Base-by-base conservation (phyloP, 345 rosid species). In the Zanthoxylum bungeanum region DNA sequence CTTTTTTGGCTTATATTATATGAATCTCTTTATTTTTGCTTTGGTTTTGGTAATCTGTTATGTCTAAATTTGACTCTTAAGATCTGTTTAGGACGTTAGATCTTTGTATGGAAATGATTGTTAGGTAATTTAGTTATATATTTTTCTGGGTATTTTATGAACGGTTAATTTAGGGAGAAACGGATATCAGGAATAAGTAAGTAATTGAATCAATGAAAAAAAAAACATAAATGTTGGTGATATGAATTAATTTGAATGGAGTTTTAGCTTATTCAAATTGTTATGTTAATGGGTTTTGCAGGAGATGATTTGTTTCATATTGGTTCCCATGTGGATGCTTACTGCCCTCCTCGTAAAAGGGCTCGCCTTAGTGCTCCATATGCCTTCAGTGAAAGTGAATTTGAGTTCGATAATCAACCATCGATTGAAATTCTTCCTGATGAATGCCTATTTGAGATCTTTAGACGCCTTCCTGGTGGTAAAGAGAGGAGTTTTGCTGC, bases 381-480 rank as follows among this genome's bases (percentile, higher is more conserved):
- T 70, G 25, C 55, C 12, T 59, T 72, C 59, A 70, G 75, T 31
- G 71, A 74, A 21, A 42, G 66, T 1, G 66, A 77, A 52, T 53
- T 77, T 60, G 85, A 73, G 56, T 81, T 53, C 49, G 76, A 70
- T 21, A 77, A 71, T 64, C 80, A 71, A 56, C 80, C 87, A 22
- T 85, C 93, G 6, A 85, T 90, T 2, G 86, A 81, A 6, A 75
- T 74, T 44, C 96, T 90, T 75, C 96, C 96, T 0, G 91, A 88
- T 58, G 96, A 90, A 74, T 88, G 96, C 75, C 90, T 90, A 30
- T 85, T 84, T 40, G 96, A 90, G 91, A 87, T 90, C 75, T 82
- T 88, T 65, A 85, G 83, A 51, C 84, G 90, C 46, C 64, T 90
- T 6, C 76, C 83, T 12, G 66, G 80, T 2, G 86, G 84, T 56